Conservation (phyloP, 2,329 filamentous ascomycete species). For the Teratosphaeria pseudoeucalypti region DNA sequence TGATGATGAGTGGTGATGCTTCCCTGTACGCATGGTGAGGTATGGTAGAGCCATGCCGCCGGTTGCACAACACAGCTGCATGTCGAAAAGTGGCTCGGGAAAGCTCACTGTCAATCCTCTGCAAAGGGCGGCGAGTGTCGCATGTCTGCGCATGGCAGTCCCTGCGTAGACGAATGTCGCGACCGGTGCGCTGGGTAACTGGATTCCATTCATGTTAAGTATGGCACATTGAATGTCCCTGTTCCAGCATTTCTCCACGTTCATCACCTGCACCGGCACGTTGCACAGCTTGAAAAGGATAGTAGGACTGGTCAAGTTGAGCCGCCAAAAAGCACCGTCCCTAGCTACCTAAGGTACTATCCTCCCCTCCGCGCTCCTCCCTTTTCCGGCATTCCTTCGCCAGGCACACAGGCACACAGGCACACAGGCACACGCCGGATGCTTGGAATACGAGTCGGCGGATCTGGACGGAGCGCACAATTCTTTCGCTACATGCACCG, state of each 20-base stretch:
- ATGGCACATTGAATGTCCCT: neutral
- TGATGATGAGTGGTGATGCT: neutral
- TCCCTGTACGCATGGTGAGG: neutral
- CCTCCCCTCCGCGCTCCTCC: slow-evolving; percentile 5
- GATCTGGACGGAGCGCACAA: neutral
- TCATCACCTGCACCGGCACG: neutral
- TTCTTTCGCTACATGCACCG: neutral
- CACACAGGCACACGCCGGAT: neutral
- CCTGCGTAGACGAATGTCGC: slow-evolving; percentile 8
- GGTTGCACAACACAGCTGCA: slow-evolving; percentile 8
- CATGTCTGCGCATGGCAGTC: slow-evolving; percentile 6
- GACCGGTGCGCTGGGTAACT: slow-evolving; percentile 7
- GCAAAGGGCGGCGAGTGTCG: slow-evolving; percentile 7
- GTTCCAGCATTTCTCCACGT: slow-evolving; percentile 1
- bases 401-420: neutral
- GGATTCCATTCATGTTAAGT: no score
- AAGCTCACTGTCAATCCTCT: neutral
- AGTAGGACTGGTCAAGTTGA: neutral
- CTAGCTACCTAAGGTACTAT: neutral
- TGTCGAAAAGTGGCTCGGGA: slow-evolving; percentile 8
- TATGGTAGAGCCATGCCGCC: slow-evolving; percentile 4
- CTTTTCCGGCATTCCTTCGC: neutral
- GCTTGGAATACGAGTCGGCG: neutral
- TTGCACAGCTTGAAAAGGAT: neutral
- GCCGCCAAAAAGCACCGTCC: neutral